These are phyloP conservation scores for Xerocomellus chrysenteron DNA, from an alignment of 768 basidiomycete species.

Conservation along the genomic window DNA sequence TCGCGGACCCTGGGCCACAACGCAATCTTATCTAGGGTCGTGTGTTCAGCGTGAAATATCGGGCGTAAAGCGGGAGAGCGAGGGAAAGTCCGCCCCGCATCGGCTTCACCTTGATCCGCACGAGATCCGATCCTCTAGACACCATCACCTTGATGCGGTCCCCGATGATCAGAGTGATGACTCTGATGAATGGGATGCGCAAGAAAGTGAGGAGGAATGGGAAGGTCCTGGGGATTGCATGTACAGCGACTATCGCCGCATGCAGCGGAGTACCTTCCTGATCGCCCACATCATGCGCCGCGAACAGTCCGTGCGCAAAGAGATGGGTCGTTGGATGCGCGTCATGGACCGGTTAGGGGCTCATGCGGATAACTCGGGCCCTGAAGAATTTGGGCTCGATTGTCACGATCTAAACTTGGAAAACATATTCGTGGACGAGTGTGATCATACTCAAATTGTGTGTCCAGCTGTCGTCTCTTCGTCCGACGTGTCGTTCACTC, in stretches of 20 bases:
- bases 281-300: slow-evolving; percentile 66
- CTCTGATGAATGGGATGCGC: slow-evolving; percentile 75
- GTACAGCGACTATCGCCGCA: slow-evolving; percentile 82
- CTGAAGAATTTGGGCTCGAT: slow-evolving; percentile 75
- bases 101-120: slow-evolving; percentile 78
- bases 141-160: slow-evolving; percentile 65
- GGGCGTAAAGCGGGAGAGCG: slow-evolving; percentile 75
- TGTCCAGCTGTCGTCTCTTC: slow-evolving; percentile 28
- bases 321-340: slow-evolving; percentile 70
- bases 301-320: slow-evolving; percentile 60
- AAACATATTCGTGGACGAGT: slow-evolving; percentile 77
- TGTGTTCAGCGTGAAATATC: slow-evolving; percentile 70
- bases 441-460: slow-evolving; percentile 69
- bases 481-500: background rate
- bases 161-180: slow-evolving; percentile 75
- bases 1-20: slow-evolving; percentile 75
- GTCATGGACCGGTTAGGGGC: slow-evolving; percentile 61
- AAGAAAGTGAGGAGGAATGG: slow-evolving; percentile 80
- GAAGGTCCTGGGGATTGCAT: slow-evolving; percentile 68
- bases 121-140: slow-evolving; percentile 68
- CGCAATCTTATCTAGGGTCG: slow-evolving; percentile 58
- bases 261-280: slow-evolving; percentile 77
- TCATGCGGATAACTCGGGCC: slow-evolving; percentile 29
- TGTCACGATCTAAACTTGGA: slow-evolving; percentile 85
- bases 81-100: slow-evolving; percentile 75